Percentiles rank a stretch among this genome's conserved stretches.
Conservation (phyloP, 768 basidiomycete genomes). For the Grammothele lineata region DNA sequence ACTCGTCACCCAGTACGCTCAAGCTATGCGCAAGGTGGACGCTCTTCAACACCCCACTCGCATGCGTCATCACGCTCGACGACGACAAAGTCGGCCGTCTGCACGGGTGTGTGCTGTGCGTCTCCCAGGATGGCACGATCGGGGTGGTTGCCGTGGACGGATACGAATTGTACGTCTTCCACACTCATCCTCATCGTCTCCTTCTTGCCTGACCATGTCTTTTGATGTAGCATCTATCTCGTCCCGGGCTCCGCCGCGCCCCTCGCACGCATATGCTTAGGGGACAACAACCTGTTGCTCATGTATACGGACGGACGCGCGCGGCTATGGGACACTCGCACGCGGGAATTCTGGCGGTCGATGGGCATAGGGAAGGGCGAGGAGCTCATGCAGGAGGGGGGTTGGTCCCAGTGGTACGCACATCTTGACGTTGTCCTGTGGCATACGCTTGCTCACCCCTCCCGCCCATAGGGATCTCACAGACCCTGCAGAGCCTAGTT, state of each 20-base stretch:
- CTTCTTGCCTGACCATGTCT: too few relatives aligned
- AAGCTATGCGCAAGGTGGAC: conserved; percentile 68
- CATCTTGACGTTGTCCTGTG: too few relatives aligned
- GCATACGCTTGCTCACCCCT: not conserved
- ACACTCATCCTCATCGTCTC: too few relatives aligned
- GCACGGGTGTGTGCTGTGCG: conserved; percentile 64
- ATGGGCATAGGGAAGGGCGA: conserved; percentile 73
- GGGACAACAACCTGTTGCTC: conserved; percentile 67
- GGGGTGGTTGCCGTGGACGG: conserved; percentile 72
- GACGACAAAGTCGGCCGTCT: conserved; percentile 52
- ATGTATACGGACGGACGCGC: conserved; percentile 74
- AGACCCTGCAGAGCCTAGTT: not conserved
- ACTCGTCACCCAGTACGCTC: conserved; percentile 44
- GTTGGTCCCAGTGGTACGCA: conserved; percentile 70
- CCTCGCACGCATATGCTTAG: conserved; percentile 57
- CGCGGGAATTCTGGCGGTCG: conserved; percentile 81
- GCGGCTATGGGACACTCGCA: conserved; percentile 83
- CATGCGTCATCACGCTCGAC: conserved; percentile 51
- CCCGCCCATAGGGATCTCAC: not conserved
- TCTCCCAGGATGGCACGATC: conserved; percentile 77
- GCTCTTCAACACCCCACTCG: conserved; percentile 64
- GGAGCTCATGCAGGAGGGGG: conserved; percentile 65
- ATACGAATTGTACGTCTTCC: conserved; percentile 75
- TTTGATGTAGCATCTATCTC: conserved; percentile 55
- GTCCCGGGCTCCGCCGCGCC: conserved; percentile 79